phyloP scores from a whole-genome alignment of 805 yeast genomes.

The Grigorovia jiainica region DNA sequence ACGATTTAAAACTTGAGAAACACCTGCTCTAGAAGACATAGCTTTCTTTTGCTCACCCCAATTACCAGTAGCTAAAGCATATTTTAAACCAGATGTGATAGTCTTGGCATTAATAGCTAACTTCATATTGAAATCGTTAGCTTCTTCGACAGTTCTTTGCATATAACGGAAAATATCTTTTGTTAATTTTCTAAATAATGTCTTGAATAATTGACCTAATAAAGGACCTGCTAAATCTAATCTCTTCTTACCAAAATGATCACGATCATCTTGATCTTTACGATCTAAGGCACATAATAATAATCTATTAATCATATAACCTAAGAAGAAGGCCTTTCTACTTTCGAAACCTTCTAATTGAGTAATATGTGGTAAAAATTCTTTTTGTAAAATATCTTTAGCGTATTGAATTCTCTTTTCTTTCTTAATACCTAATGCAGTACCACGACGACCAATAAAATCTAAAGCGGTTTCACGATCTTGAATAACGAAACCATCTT shows the following conservation, averaged over 20 bases:
- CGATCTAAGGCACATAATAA: constrained; percentile 91
- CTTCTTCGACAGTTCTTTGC: constrained; percentile 92
- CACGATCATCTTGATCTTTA: constrained; percentile 94
- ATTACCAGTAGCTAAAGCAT: constrained; percentile 97
- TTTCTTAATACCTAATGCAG: constrained; percentile 89
- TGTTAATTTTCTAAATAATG: constrained; percentile 92
- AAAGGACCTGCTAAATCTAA: constrained; percentile 95
- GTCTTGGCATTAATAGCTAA: constrained; percentile 81
- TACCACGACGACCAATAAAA: constrained; percentile 98
- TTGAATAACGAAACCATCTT: constrained; percentile 90
- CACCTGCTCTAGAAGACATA: constrained; percentile 97
- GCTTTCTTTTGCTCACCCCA: constrained; percentile 98
- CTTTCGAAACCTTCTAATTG: constrained; percentile 95
- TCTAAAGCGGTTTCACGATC: constrained; percentile 93
- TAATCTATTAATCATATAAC: constrained; percentile 94
- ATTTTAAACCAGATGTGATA: constrained; percentile 92
- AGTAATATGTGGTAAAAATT: constrained; percentile 92
- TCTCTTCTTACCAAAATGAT: constrained; percentile 96
- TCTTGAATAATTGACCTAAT: constrained; percentile 90
- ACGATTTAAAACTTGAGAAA: constrained; percentile 94
- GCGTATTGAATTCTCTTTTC: constrained; percentile 98
- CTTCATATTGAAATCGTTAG: constrained; percentile 89
- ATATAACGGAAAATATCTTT: constrained; percentile 91
- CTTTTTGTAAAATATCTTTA: constrained; percentile 91
- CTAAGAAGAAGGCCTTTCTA: constrained; percentile 88